Base-by-base conservation (phyloP, 1,139 yeast genomes). In the Hyphopichia fennica region DNA sequence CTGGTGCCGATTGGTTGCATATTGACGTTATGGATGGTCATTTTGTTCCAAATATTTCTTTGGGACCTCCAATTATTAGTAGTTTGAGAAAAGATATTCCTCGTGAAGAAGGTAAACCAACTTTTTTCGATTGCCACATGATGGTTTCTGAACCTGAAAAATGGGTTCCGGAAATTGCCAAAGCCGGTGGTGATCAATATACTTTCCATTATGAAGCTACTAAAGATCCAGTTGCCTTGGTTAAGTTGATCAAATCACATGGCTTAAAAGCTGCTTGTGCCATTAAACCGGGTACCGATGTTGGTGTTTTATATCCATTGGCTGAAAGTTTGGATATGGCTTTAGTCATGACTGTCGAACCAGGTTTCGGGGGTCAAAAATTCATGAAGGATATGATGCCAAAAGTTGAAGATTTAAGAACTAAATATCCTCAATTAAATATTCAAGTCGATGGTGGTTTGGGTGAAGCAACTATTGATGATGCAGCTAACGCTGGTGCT, bases 11-110 rank as follows among this genome's bases (percentile, higher is more conserved):
- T 56, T 93, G 99, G 99, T 81, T 95, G 49, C 99, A 93, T 65
- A 82, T 93, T 43, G 99, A 93, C 65, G 95, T 93, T 40, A 93
- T 93, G 99, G 99, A 93, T 63, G 98, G 99, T 42, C 93, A 93
- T 67, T 93, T 93, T 65, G 99, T 95, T 39, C 99, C 99, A 52
- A 93, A 95, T 69, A 85, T 93, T 55, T 84, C 97, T 5, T 75
- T 93, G 60, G 99, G 99, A 14, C 89, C 96, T 35, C 96, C 96
- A 44, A 82, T 93, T 42, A 90, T 93, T 45, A 71, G 81, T 45
- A 83, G 91, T 34, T 77, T 93, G 56, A 81, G 99, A 58, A 76
- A 80, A 50, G 81, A 82, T 44, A 76, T 91, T 41, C 97, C 98
- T 40, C 62, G 69, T 46, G 69, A 74, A 39, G 65, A 61, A 39